Conservation (phyloP, 176 grass and related monocot genomes). For the Triticum monococcum region DNA sequence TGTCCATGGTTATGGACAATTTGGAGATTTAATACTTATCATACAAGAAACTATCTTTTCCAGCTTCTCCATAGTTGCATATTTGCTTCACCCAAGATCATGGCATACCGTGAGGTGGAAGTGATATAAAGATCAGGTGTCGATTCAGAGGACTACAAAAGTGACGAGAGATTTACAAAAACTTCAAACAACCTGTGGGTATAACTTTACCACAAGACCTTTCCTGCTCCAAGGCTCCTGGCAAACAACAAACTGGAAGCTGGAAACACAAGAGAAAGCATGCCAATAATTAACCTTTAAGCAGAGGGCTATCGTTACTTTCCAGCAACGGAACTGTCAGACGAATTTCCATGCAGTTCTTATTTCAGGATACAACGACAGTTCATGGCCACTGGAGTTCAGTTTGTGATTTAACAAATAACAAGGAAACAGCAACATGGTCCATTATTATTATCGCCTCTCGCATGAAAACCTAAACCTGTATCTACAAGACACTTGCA, state of each 20-base stretch:
- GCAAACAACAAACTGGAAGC: neutral
- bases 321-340: constrained; percentile 14
- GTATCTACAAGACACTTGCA: constrained; percentile 46
- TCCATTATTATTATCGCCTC: constrained; percentile 32
- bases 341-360: constrained; percentile 28
- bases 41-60: too few relatives aligned
- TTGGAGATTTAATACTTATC: too few relatives aligned
- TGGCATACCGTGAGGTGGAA: neutral
- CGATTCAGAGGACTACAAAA: neutral
- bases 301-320: constrained; percentile 6
- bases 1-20: too few relatives aligned
- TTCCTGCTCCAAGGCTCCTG: neutral
- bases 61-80: too few relatives aligned
- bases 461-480: constrained; percentile 34
- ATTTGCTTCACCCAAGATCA: too few relatives aligned
- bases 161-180: neutral
- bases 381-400: constrained; percentile 13
- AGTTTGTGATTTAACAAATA: constrained; percentile 23
- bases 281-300: neutral
- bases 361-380: constrained; percentile 49
- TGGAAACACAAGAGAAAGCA: neutral
- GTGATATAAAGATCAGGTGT: neutral
- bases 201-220: neutral
- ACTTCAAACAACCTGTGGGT: neutral
- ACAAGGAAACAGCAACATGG: constrained; percentile 34